Percentiles rank a stretch among this genome's conserved stretches.
These are phyloP conservation scores for Ceriops tagal DNA, from an alignment of 345 rosid genomes.

Conservation along the genomic window DNA sequence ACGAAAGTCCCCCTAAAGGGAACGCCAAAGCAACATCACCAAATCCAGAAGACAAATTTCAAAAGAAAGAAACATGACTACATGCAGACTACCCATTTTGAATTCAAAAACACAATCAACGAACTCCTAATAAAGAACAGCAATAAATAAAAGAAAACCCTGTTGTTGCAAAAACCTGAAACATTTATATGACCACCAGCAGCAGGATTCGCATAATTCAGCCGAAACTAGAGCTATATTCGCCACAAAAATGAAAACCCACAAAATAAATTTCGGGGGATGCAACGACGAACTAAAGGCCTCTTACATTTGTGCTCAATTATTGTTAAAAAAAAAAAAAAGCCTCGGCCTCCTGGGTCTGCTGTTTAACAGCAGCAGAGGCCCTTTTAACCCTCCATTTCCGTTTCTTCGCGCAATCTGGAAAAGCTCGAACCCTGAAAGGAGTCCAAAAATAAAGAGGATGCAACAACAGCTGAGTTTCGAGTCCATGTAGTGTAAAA, in stretches of 20 bases:
- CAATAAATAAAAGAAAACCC: too few species aligned
- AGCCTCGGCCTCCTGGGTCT: slow-evolving; percentile 54
- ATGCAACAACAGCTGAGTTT: too few species aligned
- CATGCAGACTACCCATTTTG: too few species aligned
- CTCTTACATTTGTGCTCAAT: slow-evolving; percentile 94
- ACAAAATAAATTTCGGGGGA: slow-evolving; percentile 36
- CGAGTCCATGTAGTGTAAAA: too few species aligned
- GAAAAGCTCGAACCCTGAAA: slow-evolving; percentile 32
- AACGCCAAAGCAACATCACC: too few species aligned
- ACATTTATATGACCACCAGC: too few species aligned
- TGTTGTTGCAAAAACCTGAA: too few species aligned
- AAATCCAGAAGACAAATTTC: too few species aligned
- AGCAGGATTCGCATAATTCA: slow-evolving; percentile 4
- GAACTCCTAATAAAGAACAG: too few species aligned
- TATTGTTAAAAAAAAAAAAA: slow-evolving; percentile 47
- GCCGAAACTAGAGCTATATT: slow-evolving; percentile 4
- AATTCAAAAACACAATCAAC: too few species aligned
- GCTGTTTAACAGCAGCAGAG: slow-evolving; percentile 63
- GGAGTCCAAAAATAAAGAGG: not conserved
- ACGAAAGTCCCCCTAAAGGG: too few species aligned
- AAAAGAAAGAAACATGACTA: too few species aligned
- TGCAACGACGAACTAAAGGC: not conserved
- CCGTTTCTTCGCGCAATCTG: slow-evolving; percentile 28
- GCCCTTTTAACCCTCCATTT: slow-evolving; percentile 41
- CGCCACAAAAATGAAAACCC: not conserved